A percentile compares a stretch with the other conserved stretches of the same genome.
phyloP scores from a whole-genome alignment of 2,329 filamentous ascomycete genomes.

The Epicoccum sorghinum region DNA sequence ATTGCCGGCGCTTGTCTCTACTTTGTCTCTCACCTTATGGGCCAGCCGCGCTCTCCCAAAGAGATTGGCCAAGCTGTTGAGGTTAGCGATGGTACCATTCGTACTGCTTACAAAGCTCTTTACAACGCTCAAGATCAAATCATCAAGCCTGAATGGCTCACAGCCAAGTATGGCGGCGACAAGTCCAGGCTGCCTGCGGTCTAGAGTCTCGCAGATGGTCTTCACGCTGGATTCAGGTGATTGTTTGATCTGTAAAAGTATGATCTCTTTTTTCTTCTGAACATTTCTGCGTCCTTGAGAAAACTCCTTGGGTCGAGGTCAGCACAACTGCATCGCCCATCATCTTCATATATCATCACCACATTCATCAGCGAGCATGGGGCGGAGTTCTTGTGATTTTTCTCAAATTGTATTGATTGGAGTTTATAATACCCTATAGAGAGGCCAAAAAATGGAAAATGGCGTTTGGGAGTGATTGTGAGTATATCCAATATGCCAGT shows the following conservation, averaged over 20 bases:
- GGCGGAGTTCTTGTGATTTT: constrained; percentile 3
- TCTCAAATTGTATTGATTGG: constrained; percentile 9
- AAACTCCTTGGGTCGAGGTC: neutral
- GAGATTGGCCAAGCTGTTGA: constrained; percentile 84
- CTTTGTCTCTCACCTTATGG: constrained; percentile 89
- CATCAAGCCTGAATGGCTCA: constrained; percentile 76
- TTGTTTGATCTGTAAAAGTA: neutral
- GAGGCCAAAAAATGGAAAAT: constrained; percentile 13
- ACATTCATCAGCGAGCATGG: constrained; percentile 17
- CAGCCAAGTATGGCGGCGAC: constrained; percentile 66
- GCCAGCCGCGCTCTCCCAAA: constrained; percentile 77
- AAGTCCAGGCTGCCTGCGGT: constrained; percentile 56
- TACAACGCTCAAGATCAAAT: constrained; percentile 76
- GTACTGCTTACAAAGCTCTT: constrained; percentile 90
- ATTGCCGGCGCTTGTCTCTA: constrained; percentile 96
- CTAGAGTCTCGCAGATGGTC: neutral
- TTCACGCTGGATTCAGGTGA: neutral
- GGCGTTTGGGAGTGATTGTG: constrained; percentile 6
- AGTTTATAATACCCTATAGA: constrained; percentile 19
- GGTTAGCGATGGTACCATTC: constrained; percentile 96
- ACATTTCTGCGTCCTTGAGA: neutral
- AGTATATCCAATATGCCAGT: too few relatives aligned
- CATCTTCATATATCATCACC: neutral
- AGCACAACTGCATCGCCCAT: neutral
- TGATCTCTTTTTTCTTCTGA: neutral